phyloP scores from a whole-genome alignment of 2,329 filamentous ascomycete species.

The Ceratocystis eucalypticola region DNA sequence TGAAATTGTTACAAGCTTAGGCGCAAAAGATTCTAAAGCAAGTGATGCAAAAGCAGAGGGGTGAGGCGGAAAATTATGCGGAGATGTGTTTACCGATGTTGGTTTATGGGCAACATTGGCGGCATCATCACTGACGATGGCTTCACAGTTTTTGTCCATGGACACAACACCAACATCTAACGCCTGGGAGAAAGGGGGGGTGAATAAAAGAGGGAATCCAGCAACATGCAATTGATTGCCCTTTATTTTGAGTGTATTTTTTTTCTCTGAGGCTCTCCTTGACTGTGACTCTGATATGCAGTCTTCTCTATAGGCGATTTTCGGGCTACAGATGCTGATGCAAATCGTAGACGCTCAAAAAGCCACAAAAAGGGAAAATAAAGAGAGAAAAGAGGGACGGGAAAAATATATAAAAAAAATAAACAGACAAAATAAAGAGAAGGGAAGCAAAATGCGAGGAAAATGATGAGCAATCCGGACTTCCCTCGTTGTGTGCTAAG shows the following conservation, averaged over 20 bases:
- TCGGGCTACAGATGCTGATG: not conserved
- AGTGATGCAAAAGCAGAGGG: conserved; percentile 2
- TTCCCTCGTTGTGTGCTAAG: not conserved
- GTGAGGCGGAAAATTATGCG: not conserved
- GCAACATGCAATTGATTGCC: not conserved
- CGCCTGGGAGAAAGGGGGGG: not conserved
- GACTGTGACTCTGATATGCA: not conserved
- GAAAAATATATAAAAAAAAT: not conserved
- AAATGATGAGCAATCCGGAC: not conserved
- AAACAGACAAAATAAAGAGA: not conserved
- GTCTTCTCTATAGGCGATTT: not conserved
- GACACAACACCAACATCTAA: conserved; percentile 1
- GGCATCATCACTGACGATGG: conserved; percentile 9
- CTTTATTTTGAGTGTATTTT: not conserved
- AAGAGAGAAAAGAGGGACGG: not conserved
- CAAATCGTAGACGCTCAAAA: not conserved
- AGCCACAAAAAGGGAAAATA: not conserved
- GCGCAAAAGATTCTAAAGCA: not conserved
- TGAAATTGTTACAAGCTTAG: not conserved
- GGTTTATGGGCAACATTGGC: not conserved
- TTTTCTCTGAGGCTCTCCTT: not conserved
- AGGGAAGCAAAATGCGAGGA: not conserved
- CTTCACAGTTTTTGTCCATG: conserved; percentile 10
- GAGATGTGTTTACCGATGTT: conserved; percentile 5
- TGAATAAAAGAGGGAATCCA: not conserved